Percentiles rank a stretch among this genome's conserved stretches.
These are phyloP conservation scores for Phialemonium atrogriseum DNA, from an alignment of 2,329 filamentous ascomycete genomes.

Conservation along the genomic window DNA sequence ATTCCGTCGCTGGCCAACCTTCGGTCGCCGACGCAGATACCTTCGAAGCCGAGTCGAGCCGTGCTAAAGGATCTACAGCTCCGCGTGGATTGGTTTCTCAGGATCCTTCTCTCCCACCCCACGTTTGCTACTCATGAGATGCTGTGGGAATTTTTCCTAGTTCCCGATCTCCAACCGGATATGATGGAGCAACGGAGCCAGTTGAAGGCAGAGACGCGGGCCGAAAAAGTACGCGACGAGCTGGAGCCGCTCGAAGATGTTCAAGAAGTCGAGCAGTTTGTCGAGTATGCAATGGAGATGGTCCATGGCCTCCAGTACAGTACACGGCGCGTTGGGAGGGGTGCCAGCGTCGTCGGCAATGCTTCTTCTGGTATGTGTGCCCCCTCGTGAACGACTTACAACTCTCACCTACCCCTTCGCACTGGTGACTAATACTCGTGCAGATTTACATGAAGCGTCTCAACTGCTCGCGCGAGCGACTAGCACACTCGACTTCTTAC, in stretches of 20 bases:
- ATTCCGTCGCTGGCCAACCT: constrained; percentile 71
- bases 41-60: constrained; percentile 81
- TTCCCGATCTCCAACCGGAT: constrained; percentile 83
- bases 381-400: too few species aligned
- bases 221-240: constrained; percentile 83
- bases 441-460: constrained; percentile 62
- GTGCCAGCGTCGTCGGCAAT: constrained; percentile 66
- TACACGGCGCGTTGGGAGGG: constrained; percentile 72
- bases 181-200: constrained; percentile 85
- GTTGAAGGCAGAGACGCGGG: constrained; percentile 74
- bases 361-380: constrained; percentile 49
- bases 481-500: constrained; percentile 57
- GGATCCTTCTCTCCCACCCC: constrained; percentile 76
- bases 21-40: constrained; percentile 85
- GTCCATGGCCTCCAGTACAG: constrained; percentile 77
- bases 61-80: constrained; percentile 82
- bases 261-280: constrained; percentile 85
- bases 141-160: constrained; percentile 97
- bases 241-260: constrained; percentile 77
- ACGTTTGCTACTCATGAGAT: constrained; percentile 96
- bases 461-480: constrained; percentile 44
- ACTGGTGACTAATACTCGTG: too few species aligned
- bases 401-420: too few species aligned
- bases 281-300: constrained; percentile 83
- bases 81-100: constrained; percentile 79